Base-by-base conservation (phyloP, 169 alveolate genomes). In the Plasmodium relictum region DNA sequence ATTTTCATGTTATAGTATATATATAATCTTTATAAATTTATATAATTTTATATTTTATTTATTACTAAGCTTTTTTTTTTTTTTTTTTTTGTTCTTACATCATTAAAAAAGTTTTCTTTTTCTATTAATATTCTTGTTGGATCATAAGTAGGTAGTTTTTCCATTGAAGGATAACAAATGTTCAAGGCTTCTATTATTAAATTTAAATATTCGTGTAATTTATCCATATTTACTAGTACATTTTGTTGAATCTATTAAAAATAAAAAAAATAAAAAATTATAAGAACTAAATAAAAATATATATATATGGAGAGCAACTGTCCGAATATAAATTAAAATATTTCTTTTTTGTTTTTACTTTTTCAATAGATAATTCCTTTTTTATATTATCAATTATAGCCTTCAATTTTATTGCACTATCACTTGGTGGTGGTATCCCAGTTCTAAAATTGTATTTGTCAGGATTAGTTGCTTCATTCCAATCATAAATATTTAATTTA, bases 111-210 rank as follows among this genome's bases (percentile, higher is more conserved):
- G 71, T 95, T 97, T 88, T 96, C 93, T 80, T 96, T 96, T 91
- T 97, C 99, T 63, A 97, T 91, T 26, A 96, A 69, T 10, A 96
- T 91, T 68, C 97, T 85, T 65, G 96, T 94, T 2, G 99, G 98
- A 89, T 96, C 99, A 97, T 98, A 98, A 24, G 94, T 94, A 2
- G 99, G 99, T 24, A 98, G 94, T 22, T 98, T 97, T 83, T 97
- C 97, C 92, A 95, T 96, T 2, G 98, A 99, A 9, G 99, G 99
- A 88, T 98, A 98, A 10, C 98, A 98, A 39, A 96, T 96, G 97
- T 95, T 97, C 41, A 96, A 94, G 0, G 97, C 97, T 10, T 99
- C 98, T 88, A 96, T 93, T 86, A 98, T 93, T 66, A 91, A 76
- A 73, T 95, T 97, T 10, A 98, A 74, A 65, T 93, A 85, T 69